Evolutionary conservation across 1,284 basidiomycete genomes (phyloP).

Genomic region (Tylopilus sp.): DNA sequence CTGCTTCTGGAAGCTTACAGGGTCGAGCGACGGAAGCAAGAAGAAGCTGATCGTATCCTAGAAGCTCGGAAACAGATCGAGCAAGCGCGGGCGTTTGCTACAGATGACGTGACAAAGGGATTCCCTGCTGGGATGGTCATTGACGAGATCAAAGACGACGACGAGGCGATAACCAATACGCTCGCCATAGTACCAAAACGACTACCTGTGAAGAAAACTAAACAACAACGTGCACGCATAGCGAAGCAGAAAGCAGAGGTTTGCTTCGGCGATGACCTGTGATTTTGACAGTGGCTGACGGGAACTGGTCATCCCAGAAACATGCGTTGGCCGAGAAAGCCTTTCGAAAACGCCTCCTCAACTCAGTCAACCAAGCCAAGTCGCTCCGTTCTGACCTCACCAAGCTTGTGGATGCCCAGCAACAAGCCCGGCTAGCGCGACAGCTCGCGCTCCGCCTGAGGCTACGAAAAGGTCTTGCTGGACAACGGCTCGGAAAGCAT

Average conservation of each 20-base stretch:
- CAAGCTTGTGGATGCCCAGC: conserved; percentile 39
- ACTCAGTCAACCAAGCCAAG: conserved; percentile 54
- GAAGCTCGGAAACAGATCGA: conserved; percentile 57
- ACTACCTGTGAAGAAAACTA: conserved; percentile 66
- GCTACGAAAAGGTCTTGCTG: conserved; percentile 52
- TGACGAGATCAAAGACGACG: conserved; percentile 43
- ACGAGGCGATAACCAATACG: conserved; percentile 31
- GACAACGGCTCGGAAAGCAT: conserved; percentile 73
- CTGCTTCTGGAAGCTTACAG: conserved; percentile 72
- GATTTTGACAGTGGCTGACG: not conserved
- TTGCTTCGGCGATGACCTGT: conserved; percentile 12
- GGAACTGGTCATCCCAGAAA: conserved; percentile 46
- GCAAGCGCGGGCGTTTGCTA: conserved; percentile 35
- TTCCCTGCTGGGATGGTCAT: conserved; percentile 59
- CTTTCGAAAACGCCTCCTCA: conserved; percentile 54
- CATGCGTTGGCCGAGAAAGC: conserved; percentile 56
- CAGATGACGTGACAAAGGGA: conserved; percentile 25
- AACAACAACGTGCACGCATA: conserved; percentile 63
- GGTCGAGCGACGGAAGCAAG: conserved; percentile 59
- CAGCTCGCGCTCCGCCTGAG: conserved; percentile 35
- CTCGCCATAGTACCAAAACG: conserved; percentile 41
- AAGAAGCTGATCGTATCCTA: conserved; percentile 53
- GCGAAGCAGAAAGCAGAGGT: conserved; percentile 62
- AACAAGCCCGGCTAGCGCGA: conserved; percentile 44
- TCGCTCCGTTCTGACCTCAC: conserved; percentile 46